A percentile compares a stretch with the other conserved stretches of the same genome.
Evolutionary conservation across 345 rosid species (phyloP).

Genomic region (Isatis tinctoria): DNA sequence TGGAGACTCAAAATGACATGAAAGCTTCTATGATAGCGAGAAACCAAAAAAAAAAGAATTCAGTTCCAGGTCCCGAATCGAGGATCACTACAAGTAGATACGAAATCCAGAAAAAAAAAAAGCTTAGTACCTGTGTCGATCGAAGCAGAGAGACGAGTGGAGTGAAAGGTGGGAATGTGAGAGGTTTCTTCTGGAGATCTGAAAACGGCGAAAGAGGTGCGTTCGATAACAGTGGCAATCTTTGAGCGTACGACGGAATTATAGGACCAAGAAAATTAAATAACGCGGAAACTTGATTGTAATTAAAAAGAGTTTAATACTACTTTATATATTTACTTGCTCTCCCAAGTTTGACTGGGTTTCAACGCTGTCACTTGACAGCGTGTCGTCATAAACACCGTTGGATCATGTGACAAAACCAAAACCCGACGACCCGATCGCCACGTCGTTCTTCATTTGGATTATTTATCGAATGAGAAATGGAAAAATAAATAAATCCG

Average conservation of each 20-base stretch:
- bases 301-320: no score
- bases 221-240: background rate
- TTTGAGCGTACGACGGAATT: slow-evolving; percentile 2
- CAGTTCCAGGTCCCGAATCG: background rate
- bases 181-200: slow-evolving; percentile 11
- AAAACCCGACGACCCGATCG: background rate
- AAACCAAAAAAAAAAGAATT: background rate
- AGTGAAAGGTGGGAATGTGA: background rate
- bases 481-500: background rate
- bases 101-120: no score
- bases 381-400: background rate
- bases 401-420: background rate
- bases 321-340: background rate
- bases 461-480: background rate
- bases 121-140: background rate
- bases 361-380: slow-evolving; percentile 10
- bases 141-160: background rate
- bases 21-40: background rate
- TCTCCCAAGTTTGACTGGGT: slow-evolving; percentile 17
- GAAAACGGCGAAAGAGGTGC: background rate
- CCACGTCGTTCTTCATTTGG: background rate
- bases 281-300: slow-evolving; percentile 10
- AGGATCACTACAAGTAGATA: background rate
- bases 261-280: background rate
- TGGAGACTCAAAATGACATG: no score